These are phyloP conservation scores for Eutrema heterophyllum DNA, from an alignment of 345 rosid genomes.

Conservation along the genomic window DNA sequence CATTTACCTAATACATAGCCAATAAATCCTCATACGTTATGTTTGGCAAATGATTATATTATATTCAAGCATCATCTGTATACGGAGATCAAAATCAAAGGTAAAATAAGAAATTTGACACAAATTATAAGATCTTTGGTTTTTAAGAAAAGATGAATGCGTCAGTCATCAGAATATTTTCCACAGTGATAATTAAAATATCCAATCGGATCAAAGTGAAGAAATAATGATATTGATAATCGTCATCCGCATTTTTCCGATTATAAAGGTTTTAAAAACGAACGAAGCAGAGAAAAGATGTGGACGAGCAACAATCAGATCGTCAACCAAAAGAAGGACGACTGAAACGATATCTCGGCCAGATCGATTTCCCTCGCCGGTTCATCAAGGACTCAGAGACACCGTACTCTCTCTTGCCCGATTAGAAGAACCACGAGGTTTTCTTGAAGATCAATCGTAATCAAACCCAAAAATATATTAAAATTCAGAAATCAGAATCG, in stretches of 20 bases:
- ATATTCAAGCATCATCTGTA: too few relatives aligned
- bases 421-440: conserved; percentile 6
- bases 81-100: too few relatives aligned
- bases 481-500: not conserved
- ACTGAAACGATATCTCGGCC: conserved; percentile 39
- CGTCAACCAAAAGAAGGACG: conserved; percentile 20
- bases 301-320: conserved; percentile 35
- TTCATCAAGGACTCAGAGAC: conserved; percentile 31
- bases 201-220: conserved; percentile 34
- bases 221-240: conserved; percentile 10
- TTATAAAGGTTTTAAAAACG: too few relatives aligned
- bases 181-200: conserved; percentile 5
- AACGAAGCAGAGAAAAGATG: not conserved
- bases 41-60: too few relatives aligned
- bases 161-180: conserved; percentile 10
- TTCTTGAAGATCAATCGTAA: not conserved
- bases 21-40: too few relatives aligned
- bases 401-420: conserved; percentile 36
- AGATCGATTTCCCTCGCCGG: conserved; percentile 24
- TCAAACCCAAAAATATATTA: not conserved
- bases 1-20: too few relatives aligned
- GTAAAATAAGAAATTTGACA: too few relatives aligned
- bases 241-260: conserved; percentile 12
- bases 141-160: not conserved
- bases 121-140: too few relatives aligned